phyloP scores from a whole-genome alignment of 306 rosid species.

The Cucumis cinereus region DNA sequence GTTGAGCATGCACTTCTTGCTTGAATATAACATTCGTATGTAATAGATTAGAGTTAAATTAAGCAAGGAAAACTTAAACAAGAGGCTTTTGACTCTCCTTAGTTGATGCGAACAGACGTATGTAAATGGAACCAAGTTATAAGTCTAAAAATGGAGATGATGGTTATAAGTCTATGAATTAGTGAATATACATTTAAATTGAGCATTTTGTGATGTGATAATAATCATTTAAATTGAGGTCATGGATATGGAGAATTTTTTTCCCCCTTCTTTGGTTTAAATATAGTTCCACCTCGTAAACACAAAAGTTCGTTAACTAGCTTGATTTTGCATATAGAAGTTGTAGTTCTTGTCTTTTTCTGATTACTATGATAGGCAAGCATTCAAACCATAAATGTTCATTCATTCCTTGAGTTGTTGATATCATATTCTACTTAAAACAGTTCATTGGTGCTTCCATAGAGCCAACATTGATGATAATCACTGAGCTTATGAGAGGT shows the following conservation, averaged over 20 bases:
- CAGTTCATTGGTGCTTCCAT: constrained; percentile 45
- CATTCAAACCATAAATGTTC: neutral
- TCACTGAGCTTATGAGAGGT: constrained; percentile 45
- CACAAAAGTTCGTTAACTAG: neutral
- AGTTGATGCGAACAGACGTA: neutral
- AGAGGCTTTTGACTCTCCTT: neutral
- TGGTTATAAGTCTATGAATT: neutral
- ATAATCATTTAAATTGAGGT: too few species aligned
- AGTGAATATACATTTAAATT: neutral
- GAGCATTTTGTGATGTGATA: neutral
- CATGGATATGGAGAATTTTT: neutral
- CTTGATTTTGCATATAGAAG: neutral
- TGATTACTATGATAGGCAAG: neutral
- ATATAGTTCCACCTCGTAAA: neutral
- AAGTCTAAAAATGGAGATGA: neutral
- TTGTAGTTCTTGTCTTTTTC: neutral
- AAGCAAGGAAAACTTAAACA: neutral
- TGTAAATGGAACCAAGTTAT: neutral
- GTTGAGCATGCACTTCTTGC: neutral
- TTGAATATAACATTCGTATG: neutral
- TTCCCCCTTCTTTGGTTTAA: neutral
- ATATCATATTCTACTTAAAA: neutral
- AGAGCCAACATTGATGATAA: constrained; percentile 35
- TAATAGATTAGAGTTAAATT: neutral
- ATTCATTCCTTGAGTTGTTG: neutral